Base-by-base conservation (phyloP, 2,329 filamentous ascomycete genomes). In the Colletotrichum plurivorum region DNA sequence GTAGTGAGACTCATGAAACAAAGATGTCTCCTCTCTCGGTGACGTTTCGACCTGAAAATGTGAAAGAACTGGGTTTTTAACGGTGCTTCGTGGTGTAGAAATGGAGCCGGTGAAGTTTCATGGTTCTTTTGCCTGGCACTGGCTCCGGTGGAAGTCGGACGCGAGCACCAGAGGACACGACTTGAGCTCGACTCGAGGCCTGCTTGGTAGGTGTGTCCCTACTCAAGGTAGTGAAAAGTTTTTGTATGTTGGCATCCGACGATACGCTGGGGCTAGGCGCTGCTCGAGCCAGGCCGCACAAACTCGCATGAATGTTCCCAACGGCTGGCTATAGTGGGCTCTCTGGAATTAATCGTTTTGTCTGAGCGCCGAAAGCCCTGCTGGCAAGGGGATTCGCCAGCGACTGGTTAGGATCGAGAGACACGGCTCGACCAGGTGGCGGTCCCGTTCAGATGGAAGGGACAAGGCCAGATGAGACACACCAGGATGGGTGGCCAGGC, bases 381-480 rank as follows among this genome's bases (percentile, higher is more conserved):
- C 62, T 31, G 9, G 43, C 5, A 46, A 49, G 31, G 12, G 51
- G 22, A 48, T 54, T 62, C 25, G 41, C 36, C 51, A 54, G 45
- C n/a, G 41, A 27, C 18, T 25, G 61, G 39, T 25, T 2, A 31
- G 27, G 31, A 41, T 41, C 56, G 62, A 49, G 43, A 49, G 18
- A 18, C 31, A 13, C 41, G 22, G 16, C 39, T 51, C 51, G 45
- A 16, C 49, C 20, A 39, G 39, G 52, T 18, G 46, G 27, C 39
- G 52, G 31, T 18, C 27, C 16, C 10, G 51, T 62, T 62, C 57
- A 13, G 49, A 48, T 10, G n/a, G 20, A 31, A 49, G 16, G 10
- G n/a, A 45, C n/a, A 39, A 59, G 31, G 48, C 45, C 22, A 59
- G 54, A 66, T 43, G 66, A 59, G 31, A 27, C 39, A 46, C 10